Evolutionary conservation across 2,329 filamentous ascomycete species (phyloP), one percentile per base, ranked within the genome.

Genomic region (Cladosporium velox): DNA sequence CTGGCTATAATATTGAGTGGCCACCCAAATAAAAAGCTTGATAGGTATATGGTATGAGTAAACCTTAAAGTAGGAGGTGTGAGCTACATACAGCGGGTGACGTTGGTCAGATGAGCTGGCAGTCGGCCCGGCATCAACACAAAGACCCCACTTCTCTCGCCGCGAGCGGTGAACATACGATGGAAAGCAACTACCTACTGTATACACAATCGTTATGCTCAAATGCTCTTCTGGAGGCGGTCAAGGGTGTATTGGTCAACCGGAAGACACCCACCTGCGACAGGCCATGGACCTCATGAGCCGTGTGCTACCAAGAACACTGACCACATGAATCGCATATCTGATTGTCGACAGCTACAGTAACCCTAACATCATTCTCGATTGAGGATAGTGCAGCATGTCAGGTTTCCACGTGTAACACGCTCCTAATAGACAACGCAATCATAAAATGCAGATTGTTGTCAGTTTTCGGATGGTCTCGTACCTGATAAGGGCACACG

Each of bases 51-150:
- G 15, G 52, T 14, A 24, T 55, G 14, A 14, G 52, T 55, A 34
- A 54, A 55, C 28, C n/a, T 34, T 55, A 55, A 55, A 55, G 52
- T 55, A 55, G 28, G 28, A 55, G 52, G 18, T 21, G 28, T 21
- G 28, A 18, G 32, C 52, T 6, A 34, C 28, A 32, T 54, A 47
- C 41, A 21, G 18, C 52, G 18, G 28, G 52, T 55, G 52, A 55
- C 18, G 52, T n/a, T 55, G 52, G 52, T 55, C 52, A 55, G 52
- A 34, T 55, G 52, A 55, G 52, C 52, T 55, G 52, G n/a, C 18
- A 18, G 8, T 34, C 52, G 52, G 52, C 18, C 30, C 30, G 52
- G 52, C n/a, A 24, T 55, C 28, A 18, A 34, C 32, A 21, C 28
- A 21, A 21, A 21, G 15, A 34, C 26, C 24, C 51, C 38, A 44